Percentiles rank a stretch among this genome's conserved stretches.
Conservation (phyloP, 2,329 filamentous ascomycete genomes). For the Trichoderma cornu-damae region DNA sequence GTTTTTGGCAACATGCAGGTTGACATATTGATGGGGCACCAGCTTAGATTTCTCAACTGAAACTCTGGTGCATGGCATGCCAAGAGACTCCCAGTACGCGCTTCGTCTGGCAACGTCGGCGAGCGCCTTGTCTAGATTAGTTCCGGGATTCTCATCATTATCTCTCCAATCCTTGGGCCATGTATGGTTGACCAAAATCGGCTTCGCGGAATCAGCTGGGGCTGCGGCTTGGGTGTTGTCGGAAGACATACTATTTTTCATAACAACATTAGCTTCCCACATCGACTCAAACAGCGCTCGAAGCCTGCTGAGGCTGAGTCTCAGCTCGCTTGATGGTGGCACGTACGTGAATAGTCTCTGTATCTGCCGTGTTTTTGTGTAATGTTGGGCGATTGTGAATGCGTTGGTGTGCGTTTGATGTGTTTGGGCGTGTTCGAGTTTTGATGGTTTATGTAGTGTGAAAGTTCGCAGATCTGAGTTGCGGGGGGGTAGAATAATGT, state of each 20-base stretch:
- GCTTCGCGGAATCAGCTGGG: neutral
- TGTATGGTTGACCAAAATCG: neutral
- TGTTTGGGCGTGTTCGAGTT: neutral
- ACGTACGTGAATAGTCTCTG: neutral
- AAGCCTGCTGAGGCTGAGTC: neutral
- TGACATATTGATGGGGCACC: neutral
- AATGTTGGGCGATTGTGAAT: neutral
- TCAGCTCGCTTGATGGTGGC: neutral
- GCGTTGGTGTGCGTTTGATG: neutral
- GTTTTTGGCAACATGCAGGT: neutral
- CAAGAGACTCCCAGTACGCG: neutral
- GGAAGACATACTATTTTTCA: neutral
- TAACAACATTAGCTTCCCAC: neutral
- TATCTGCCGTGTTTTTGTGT: neutral
- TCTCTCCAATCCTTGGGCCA: neutral
- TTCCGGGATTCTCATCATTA: neutral
- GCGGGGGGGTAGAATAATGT: neutral
- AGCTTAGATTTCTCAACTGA: neutral
- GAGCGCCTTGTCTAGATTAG: neutral
- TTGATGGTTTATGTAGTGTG: neutral
- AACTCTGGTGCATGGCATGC: neutral
- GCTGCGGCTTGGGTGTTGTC: neutral
- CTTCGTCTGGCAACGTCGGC: neutral
- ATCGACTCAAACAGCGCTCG: neutral
- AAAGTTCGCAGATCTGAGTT: neutral